These are phyloP conservation scores for Leccinum truebloodii DNA, from an alignment of 768 basidiomycete species.

Conservation along the genomic window DNA sequence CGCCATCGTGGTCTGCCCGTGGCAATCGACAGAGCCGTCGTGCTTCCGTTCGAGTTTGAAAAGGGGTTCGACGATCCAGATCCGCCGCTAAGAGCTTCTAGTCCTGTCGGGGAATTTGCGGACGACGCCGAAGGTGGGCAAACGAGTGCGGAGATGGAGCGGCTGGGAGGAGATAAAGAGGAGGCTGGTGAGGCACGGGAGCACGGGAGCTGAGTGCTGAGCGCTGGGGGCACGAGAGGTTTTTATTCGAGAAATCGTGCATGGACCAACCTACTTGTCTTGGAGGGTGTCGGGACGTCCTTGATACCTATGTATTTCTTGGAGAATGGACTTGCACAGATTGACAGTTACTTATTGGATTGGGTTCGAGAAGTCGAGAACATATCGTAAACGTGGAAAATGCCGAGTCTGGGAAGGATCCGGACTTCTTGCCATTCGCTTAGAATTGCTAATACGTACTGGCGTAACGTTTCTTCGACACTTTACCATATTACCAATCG, in stretches of 20 bases:
- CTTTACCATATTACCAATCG: not conserved
- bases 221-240: not conserved
- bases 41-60: slow-evolving; percentile 70
- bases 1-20: slow-evolving; percentile 87
- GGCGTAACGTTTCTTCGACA: too few relatives aligned
- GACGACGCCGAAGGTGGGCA: not conserved
- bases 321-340: not conserved
- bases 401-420: too few relatives aligned
- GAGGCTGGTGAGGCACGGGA: not conserved
- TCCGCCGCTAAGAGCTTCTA: not conserved
- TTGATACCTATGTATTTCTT: not conserved
- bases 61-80: slow-evolving; percentile 23
- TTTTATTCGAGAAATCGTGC: not conserved
- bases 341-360: too few relatives aligned
- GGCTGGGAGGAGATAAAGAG: not conserved
- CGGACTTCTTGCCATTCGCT: not conserved
- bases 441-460: not conserved
- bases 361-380: too few relatives aligned
- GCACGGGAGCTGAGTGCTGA: not conserved
- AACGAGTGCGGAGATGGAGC: not conserved
- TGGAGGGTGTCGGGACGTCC: not conserved
- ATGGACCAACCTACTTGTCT: too few relatives aligned
- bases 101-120: not conserved
- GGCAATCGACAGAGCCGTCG: slow-evolving; percentile 84
- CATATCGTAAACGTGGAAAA: not conserved